Conservation (phyloP, 1,284 basidiomycete species). For the Melampsora occidentalis region DNA sequence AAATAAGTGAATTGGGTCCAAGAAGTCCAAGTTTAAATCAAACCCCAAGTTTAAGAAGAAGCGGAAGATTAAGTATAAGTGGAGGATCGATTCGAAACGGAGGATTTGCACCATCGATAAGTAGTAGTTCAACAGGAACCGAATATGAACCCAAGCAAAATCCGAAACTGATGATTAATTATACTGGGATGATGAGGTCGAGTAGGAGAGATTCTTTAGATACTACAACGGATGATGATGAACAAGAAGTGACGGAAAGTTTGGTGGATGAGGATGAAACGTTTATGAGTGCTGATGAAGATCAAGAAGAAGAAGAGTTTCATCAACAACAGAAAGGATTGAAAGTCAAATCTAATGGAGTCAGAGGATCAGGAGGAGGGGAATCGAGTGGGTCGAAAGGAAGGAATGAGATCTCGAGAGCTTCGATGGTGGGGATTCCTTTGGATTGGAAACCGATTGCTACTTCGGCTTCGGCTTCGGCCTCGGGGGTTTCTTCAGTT, state of each 20-base stretch:
- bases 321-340: too few relatives aligned
- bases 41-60: not conserved
- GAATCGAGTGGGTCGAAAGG: not conserved
- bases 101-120: too few relatives aligned
- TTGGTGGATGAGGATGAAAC: constrained; percentile 32
- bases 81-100: too few relatives aligned
- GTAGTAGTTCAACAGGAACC: too few relatives aligned
- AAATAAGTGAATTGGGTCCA: not conserved
- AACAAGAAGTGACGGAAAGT: constrained; percentile 43
- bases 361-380: too few relatives aligned
- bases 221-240: constrained; percentile 20
- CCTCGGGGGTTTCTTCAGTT: not conserved
- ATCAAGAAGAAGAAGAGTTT: too few relatives aligned
- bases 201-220: too few relatives aligned
- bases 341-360: too few relatives aligned
- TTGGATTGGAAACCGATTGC: not conserved
- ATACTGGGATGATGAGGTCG: too few relatives aligned
- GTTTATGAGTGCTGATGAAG: constrained; percentile 32
- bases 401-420: not conserved
- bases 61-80: not conserved
- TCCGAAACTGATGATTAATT: too few relatives aligned
- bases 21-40: not conserved
- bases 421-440: not conserved
- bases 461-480: not conserved
- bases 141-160: too few relatives aligned